Evolutionary conservation across 106 monocot species (phyloP).

Genomic region (Ottelia alismoides): DNA sequence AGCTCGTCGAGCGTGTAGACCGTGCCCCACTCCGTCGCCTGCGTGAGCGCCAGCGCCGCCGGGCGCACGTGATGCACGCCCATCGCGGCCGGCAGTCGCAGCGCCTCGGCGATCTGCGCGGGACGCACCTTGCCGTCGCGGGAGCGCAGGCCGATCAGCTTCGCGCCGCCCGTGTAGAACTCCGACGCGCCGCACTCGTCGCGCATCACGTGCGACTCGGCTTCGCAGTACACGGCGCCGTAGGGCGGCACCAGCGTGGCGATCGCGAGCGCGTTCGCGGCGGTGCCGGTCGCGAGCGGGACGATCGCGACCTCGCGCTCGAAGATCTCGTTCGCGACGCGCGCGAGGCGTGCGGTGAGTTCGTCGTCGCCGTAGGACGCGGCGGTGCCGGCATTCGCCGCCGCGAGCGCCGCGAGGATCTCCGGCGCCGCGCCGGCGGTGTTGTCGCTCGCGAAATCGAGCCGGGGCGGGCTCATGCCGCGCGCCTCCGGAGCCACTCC

Average conservation of each 20-base stretch:
- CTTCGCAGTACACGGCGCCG: neutral
- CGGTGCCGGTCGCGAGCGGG: neutral
- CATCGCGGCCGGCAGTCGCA: neutral
- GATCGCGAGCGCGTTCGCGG: neutral
- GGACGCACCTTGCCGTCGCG: neutral
- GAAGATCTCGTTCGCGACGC: neutral
- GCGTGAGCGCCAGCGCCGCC: neutral
- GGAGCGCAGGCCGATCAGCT: neutral
- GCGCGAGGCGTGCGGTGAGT: neutral
- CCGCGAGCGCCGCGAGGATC: neutral
- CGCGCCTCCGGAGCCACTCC: too few relatives aligned
- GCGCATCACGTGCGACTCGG: neutral
- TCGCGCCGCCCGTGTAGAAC: neutral
- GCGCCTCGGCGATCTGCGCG: neutral
- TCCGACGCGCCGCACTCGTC: neutral
- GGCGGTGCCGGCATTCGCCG: neutral
- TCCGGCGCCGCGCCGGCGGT: neutral
- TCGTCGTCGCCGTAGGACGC: neutral
- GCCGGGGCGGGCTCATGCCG: neutral
- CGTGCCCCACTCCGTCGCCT: neutral
- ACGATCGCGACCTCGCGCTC: neutral
- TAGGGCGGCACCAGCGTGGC: neutral
- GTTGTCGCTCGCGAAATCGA: neutral
- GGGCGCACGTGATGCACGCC: neutral
- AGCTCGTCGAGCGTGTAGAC: neutral